Evolutionary conservation across 1,284 basidiomycete genomes (phyloP), one percentile per base, ranked within the genome.

Genomic region (Fomitopsis palustris): DNA sequence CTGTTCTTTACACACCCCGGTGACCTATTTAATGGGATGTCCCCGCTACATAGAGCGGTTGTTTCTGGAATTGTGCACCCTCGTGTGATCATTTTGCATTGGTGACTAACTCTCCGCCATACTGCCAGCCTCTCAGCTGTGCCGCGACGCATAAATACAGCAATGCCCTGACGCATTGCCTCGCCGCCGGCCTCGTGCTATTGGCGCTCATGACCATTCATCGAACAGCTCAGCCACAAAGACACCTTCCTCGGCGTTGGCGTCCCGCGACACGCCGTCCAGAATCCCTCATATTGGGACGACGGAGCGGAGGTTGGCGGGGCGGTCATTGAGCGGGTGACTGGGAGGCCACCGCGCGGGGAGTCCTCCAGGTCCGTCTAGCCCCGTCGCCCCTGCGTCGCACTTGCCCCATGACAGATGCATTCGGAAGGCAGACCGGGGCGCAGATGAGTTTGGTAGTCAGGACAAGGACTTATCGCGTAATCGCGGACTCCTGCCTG

Each of bases 11-110:
- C 42, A 38, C 42, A 38, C 16, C 52, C 21, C 14, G 45, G 12
- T 16, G 61, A 59, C 47, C 45, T 53, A 59, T 59, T 62, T 58
- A 62, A 54, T 57, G 43, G 45, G 45, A 55, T 45, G 54, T 31
- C 37, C 25, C 52, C 37, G 19, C 57, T 33, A 21, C 35, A 54
- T 33, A 47, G 45, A 47, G 45, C 45, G 45, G 45, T 29, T 29
- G 12, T 12, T 27, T 17, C 10, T 27, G 45, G 4, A 7, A 0
- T 1, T 10, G 3, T 3, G 16, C 35, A 14, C 16, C 17, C 17
- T 47, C 1, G 42, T 43, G 42, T 43, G 42, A 14, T 5, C 19
- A 25, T 5, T 33, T 33, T 33, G 31, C 31, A 33, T 33, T 10
- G 12, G 31, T 33, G 31, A n/a, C n/a, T n/a, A n/a, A n/a, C n/a